Base-by-base conservation (phyloP, 495 filamentous ascomycete genomes). In the Penicillium lividum region DNA sequence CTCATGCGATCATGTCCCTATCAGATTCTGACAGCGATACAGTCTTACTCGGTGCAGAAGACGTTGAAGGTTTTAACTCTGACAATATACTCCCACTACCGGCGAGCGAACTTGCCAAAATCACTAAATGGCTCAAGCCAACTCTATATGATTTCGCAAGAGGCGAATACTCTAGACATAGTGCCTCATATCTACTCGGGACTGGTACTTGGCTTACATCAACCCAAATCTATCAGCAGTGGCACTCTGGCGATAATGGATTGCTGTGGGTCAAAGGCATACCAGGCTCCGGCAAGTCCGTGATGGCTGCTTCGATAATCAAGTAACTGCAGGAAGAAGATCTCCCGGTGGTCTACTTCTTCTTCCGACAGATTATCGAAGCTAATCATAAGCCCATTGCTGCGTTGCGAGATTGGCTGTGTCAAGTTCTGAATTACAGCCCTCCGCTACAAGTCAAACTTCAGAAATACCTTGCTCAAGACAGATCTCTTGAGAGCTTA, bases 281-380 rank as follows among this genome's bases (percentile, higher is more conserved):
- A 60, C 91, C 91, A 3, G 91, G 92, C 54, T 93, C 92, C 58
- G 91, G 89, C 83, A 96, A 96, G 77, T 93, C 91, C 13, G 91
- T 89, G 2, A 81, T 95, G 56, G 11, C 68, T 76, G 46, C 46
- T 28, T 80, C 76, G 44, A 75, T 94, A 16, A 53, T 59, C 40
- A 25, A 53, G 25, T 22, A 57, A 48, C 33, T 60, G 30, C 49
- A 38, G 16, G 9, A 51, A 7, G n/a, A 9, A n/a, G 8, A 51
- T 34, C 15, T 28, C 13, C 52, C 52, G 10, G 22, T 60, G n/a
- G 7, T 54, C 25, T 55, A 56, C 25, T 60, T 60, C 33, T 59
- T 54, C 57, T 59, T 54, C 51, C 36, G 40, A n/a, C 48, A 46
- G 38, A 53, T 52, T 29, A 58, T 58, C 29, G 38, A 58, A 4